phyloP scores from a whole-genome alignment of 2,329 filamentous ascomycete genomes.

The Blastomyces parvus region DNA sequence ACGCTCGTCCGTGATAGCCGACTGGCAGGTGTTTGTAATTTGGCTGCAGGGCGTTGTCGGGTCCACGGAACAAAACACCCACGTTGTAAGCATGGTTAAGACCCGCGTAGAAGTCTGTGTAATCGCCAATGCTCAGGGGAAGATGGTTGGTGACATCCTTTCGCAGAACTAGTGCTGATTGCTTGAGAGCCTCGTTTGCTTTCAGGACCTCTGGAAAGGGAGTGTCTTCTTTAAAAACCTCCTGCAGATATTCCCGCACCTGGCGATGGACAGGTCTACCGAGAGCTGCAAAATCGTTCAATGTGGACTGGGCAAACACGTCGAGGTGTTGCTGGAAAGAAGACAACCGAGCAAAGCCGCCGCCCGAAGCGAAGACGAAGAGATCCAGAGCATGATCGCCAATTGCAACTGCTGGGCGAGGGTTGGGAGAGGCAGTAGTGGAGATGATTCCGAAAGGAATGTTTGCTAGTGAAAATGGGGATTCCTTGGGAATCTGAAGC shows the following conservation, averaged over 20 bases:
- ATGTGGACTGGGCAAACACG: conserved; percentile 55
- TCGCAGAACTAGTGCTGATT: conserved; percentile 50
- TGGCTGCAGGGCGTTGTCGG: conserved; percentile 62
- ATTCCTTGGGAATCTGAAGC: conserved; percentile 50
- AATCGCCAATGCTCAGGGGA: conserved; percentile 70
- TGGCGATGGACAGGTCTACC: conserved; percentile 57
- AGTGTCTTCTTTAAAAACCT: conserved; percentile 53
- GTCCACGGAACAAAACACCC: conserved; percentile 62
- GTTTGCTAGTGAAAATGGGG: conserved; percentile 67
- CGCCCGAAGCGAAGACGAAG: conserved; percentile 48
- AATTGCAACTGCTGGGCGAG: conserved; percentile 60
- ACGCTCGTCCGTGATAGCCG: conserved; percentile 70
- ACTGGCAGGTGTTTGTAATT: conserved; percentile 77
- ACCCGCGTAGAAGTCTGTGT: conserved; percentile 78
- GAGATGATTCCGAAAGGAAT: conserved; percentile 78
- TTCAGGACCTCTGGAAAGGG: conserved; percentile 52
- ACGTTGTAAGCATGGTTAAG: conserved; percentile 67
- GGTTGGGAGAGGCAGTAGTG: conserved; percentile 46
- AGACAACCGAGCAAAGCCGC: conserved; percentile 52
- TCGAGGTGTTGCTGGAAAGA: conserved; percentile 47
- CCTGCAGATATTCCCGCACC: conserved; percentile 61
- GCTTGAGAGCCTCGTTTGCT: conserved; percentile 50
- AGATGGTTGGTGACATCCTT: conserved; percentile 56
- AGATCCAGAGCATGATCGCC: conserved; percentile 64
- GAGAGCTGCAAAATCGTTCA: conserved; percentile 66